Conservation (phyloP, 257 asterid species). For the Jacaranda mimosifolia region DNA sequence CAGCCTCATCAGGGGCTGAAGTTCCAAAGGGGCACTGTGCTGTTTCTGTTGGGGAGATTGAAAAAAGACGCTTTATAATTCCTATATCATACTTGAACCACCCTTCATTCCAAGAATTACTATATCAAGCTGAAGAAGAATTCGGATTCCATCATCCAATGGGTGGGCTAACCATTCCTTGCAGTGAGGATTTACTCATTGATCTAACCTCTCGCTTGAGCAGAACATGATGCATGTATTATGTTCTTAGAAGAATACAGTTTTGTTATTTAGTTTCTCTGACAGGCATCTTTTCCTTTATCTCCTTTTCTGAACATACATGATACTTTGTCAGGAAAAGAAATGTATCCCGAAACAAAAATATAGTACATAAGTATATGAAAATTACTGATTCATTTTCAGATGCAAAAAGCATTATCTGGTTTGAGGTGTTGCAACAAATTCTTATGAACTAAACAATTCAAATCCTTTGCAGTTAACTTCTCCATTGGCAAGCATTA, state of each 20-base stretch:
- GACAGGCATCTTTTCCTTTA: conserved; percentile 17
- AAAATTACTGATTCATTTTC: too few species aligned
- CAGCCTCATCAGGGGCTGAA: neutral
- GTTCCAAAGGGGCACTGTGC: conserved; percentile 39
- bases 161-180: conserved; percentile 60
- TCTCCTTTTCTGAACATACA: too few species aligned
- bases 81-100: conserved; percentile 33
- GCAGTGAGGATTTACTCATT: conserved; percentile 51
- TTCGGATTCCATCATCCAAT: conserved; percentile 36
- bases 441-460: too few species aligned
- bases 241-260: too few species aligned
- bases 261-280: too few species aligned
- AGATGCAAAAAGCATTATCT: too few species aligned
- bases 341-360: too few species aligned
- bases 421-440: neutral
- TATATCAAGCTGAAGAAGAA: conserved; percentile 33
- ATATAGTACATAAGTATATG: too few species aligned
- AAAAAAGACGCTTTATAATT: conserved; percentile 16
- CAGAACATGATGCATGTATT: neutral
- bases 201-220: conserved; percentile 43
- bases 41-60: conserved; percentile 20
- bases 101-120: conserved; percentile 35
- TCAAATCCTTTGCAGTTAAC: too few species aligned
- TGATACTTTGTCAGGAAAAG: neutral
- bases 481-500: too few species aligned